phyloP scores from a whole-genome alignment of 1,284 basidiomycete species.

The Microbotryum violaceum region DNA sequence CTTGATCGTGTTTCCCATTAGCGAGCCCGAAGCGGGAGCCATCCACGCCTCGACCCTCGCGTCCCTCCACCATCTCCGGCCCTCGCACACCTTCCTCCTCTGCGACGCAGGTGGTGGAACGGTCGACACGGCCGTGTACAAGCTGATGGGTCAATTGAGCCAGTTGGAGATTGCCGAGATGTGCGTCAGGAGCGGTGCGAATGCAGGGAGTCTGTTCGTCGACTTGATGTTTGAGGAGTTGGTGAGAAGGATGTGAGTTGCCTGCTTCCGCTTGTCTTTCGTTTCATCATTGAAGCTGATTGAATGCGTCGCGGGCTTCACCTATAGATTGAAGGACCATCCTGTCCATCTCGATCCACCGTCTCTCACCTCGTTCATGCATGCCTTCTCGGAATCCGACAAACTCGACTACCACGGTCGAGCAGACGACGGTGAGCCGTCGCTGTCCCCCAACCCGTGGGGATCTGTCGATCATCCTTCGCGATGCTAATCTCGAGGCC shows the following conservation, averaged over 20 bases:
- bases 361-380: slow-evolving; percentile 72
- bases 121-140: slow-evolving; percentile 65
- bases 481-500: neutral
- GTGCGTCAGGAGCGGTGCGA: slow-evolving; percentile 68
- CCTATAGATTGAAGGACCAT: slow-evolving; percentile 53
- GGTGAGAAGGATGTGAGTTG: slow-evolving; percentile 50
- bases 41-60: slow-evolving; percentile 71
- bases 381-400: slow-evolving; percentile 57
- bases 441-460: neutral
- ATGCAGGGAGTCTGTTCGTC: slow-evolving; percentile 71
- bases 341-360: slow-evolving; percentile 67
- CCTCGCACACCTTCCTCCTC: slow-evolving; percentile 69
- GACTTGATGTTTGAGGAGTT: slow-evolving; percentile 71
- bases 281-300: slow-evolving; percentile 54
- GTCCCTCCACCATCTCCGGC: slow-evolving; percentile 61
- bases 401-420: slow-evolving; percentile 61
- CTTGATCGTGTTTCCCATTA: slow-evolving; percentile 28
- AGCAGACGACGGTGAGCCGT: slow-evolving; percentile 60
- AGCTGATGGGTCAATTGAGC: slow-evolving; percentile 64
- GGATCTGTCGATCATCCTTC: neutral
- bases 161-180: slow-evolving; percentile 75
- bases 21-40: slow-evolving; percentile 73
- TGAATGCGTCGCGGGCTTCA: slow-evolving; percentile 39
- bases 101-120: slow-evolving; percentile 75
- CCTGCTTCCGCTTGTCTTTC: slow-evolving; percentile 37